phyloP scores from a whole-genome alignment of 2,329 filamentous ascomycete species.

The Torrubiellomyces zombiae region DNA sequence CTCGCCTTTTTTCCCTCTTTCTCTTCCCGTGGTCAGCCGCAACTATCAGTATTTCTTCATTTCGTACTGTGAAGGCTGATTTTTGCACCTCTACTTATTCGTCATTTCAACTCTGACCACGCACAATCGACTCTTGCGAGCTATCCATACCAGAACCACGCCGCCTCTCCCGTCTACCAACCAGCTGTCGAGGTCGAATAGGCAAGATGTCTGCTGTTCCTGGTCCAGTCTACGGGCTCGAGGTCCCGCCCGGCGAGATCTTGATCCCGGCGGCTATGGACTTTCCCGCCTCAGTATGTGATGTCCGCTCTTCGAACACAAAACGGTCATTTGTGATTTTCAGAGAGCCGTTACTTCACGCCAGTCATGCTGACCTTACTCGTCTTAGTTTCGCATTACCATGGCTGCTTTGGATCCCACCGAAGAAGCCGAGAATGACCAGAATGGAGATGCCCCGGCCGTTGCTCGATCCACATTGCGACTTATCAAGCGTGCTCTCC shows the following conservation, averaged over 20 bases:
- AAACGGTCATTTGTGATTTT: too few species aligned
- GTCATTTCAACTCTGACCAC: too few species aligned
- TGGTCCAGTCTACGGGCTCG: conserved; percentile 80
- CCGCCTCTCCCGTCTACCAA: neutral
- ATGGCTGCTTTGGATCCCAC: conserved; percentile 97
- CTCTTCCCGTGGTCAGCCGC: too few species aligned
- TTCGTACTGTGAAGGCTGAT: too few species aligned
- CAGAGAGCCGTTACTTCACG: too few species aligned
- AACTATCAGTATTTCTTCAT: too few species aligned
- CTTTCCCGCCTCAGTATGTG: conserved; percentile 68
- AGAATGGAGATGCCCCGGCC: conserved; percentile 41
- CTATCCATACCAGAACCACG: too few species aligned
- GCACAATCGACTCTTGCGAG: too few species aligned
- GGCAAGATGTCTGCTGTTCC: conserved; percentile 39
- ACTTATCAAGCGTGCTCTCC: conserved; percentile 59
- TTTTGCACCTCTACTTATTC: too few species aligned
- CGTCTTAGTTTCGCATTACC: conserved; percentile 72
- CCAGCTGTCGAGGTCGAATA: too few species aligned
- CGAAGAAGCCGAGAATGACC: conserved; percentile 51
- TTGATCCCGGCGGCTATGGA: conserved; percentile 65
- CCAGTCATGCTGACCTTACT: conserved; percentile 14
- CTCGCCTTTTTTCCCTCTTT: too few species aligned
- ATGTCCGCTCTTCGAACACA: too few species aligned
- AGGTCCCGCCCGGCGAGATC: conserved; percentile 72
- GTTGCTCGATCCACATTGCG: conserved; percentile 74